Evolutionary conservation across 257 asterid genomes (phyloP).

Genomic region (Galeopsis tetrahit): DNA sequence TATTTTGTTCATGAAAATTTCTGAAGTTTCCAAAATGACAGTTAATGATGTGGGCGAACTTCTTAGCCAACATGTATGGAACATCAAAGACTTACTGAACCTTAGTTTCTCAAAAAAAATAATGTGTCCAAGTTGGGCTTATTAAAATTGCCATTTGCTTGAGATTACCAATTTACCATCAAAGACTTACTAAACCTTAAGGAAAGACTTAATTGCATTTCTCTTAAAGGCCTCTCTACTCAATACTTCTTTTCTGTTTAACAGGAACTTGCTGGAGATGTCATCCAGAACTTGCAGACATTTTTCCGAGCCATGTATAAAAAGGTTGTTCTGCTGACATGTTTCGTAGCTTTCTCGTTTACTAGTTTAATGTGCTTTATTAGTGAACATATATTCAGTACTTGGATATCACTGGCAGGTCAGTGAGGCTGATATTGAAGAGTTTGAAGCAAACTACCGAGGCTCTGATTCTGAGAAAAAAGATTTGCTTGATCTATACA

Average conservation of each 20-base stretch:
- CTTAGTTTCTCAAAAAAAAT: not conserved
- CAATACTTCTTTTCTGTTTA: slow-evolving; percentile 28
- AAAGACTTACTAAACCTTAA: too few species aligned
- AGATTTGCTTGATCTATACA: slow-evolving; percentile 77
- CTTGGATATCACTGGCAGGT: slow-evolving; percentile 50
- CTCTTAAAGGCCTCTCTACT: not conserved
- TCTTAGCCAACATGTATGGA: not conserved
- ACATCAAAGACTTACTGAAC: not conserved
- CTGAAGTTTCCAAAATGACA: not conserved
- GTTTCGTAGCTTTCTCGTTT: slow-evolving; percentile 6
- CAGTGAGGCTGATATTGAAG: slow-evolving; percentile 87
- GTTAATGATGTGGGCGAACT: not conserved
- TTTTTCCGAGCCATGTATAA: slow-evolving; percentile 79
- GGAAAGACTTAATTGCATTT: slow-evolving; percentile 15
- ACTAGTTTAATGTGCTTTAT: not conserved
- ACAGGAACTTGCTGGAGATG: slow-evolving; percentile 93
- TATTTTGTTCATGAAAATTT: not conserved
- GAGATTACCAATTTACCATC: not conserved
- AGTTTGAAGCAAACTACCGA: slow-evolving; percentile 89
- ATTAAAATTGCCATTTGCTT: not conserved
- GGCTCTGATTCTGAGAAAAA: slow-evolving; percentile 84
- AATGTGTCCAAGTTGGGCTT: not conserved
- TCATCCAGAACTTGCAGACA: slow-evolving; percentile 68
- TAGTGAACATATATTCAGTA: slow-evolving; percentile 17
- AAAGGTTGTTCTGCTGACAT: slow-evolving; percentile 52